A percentile compares a stretch with the other conserved stretches of the same genome.
phyloP scores from a whole-genome alignment of 306 rosid genomes.

The Dalbergia cochinchinensis region DNA sequence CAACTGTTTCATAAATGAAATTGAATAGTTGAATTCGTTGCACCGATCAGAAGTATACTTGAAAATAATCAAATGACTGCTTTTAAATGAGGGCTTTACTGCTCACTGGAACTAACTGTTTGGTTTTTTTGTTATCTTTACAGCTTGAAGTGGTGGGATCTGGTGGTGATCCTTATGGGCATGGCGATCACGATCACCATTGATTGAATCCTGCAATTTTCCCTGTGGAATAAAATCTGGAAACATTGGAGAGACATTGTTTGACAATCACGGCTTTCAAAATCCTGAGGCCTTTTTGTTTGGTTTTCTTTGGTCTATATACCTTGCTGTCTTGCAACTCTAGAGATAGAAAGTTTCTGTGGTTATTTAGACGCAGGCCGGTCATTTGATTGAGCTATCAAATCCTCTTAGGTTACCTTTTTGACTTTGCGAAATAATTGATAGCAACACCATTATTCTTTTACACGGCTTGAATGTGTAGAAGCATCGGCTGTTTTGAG shows the following conservation, averaged over 20 bases:
- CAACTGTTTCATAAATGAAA: neutral
- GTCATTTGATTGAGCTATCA: conserved; percentile 52
- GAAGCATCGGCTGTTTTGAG: conserved; percentile 24
- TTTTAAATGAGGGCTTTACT: neutral
- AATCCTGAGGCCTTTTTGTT: conserved; percentile 56
- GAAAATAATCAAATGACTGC: neutral
- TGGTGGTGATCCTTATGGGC: conserved; percentile 90
- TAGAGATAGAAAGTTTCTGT: conserved; percentile 50
- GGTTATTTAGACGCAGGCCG: conserved; percentile 57
- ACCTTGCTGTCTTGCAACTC: conserved; percentile 53
- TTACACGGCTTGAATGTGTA: conserved; percentile 39
- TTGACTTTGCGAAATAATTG: conserved; percentile 65
- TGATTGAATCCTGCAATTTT: conserved; percentile 54
- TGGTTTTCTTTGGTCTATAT: conserved; percentile 54
- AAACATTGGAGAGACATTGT: conserved; percentile 53
- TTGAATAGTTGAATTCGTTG: neutral
- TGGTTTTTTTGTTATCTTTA: conserved; percentile 35
- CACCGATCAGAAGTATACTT: conserved; percentile 2
- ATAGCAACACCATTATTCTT: conserved; percentile 61
- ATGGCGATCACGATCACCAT: conserved; percentile 70
- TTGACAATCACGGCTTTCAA: conserved; percentile 51
- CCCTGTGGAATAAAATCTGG: conserved; percentile 62
- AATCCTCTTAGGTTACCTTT: conserved; percentile 47
- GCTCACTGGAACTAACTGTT: conserved; percentile 36
- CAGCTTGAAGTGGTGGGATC: conserved; percentile 99